Base-by-base conservation (phyloP, 78 protist species). In the Emiliania huxleyi region DNA sequence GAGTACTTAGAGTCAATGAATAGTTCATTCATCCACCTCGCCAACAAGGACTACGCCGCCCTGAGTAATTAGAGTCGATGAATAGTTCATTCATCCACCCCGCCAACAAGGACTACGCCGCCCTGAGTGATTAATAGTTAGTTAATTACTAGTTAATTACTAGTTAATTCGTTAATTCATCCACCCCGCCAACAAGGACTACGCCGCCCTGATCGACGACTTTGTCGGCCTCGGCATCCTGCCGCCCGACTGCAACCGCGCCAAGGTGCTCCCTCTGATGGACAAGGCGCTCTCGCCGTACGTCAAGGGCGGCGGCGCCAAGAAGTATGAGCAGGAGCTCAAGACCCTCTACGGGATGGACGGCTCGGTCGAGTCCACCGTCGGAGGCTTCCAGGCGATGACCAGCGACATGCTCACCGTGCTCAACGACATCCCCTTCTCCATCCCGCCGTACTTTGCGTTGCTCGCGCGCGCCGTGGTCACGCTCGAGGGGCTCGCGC, bases 371-470 rank as follows among this genome's bases (percentile, higher is more conserved):
- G 48, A n/a, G 40, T 79, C 45, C 79, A 15, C 87, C 23, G 55
- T 92, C 43, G 94, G 94, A 35, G 94, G 94, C 69, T 92, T 92
- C 91, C 94, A 92, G 93, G 90, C 93, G 38, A 91, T 91, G 93
- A 91, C 93, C 33, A 52, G 55, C 35, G 92, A 89, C 77, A 49
- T 91, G 52, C 89, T 93, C 40, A 75, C 88, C 1, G 95, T 93
- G 33, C 91, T 93, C 44, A 93, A 93, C 89, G 95, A 93, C 69
- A 89, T 93, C 62, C 95, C 95, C 18, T 93, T 93, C 91, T 44
- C 93, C 0, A 91, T 91, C 46, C 93, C 93, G 42, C 90, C 93
- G 38, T 91, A 91, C 93, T 91, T 91, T 23, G 93, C 93, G 43
- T 44, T 91, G 46, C 87, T 77, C 40, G 93, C 81, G 44, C 93